A percentile compares a stretch with the other conserved stretches of the same genome.
Evolutionary conservation across 2,329 filamentous ascomycete genomes (phyloP).

Genomic region (Fusarium nisikadoi): DNA sequence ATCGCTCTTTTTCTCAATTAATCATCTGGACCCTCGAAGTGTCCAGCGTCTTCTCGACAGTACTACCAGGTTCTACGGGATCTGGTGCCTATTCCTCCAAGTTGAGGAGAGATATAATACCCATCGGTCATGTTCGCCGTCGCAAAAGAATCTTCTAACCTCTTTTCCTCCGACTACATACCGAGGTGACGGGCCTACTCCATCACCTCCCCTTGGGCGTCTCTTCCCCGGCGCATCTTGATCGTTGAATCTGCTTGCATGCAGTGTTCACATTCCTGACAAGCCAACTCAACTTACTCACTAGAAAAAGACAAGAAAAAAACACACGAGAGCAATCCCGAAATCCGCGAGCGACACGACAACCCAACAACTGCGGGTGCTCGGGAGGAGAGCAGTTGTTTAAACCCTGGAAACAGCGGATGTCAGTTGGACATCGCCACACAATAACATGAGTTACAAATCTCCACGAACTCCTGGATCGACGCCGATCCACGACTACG

Average conservation of each 20-base stretch:
- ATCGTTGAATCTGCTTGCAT: conserved; percentile 39
- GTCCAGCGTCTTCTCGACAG: conserved; percentile 45
- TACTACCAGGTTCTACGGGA: conserved; percentile 44
- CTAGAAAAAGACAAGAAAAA: conserved; percentile 48
- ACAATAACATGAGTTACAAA: conserved; percentile 54
- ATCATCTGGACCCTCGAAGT: conserved; percentile 43
- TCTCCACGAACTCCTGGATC: conserved; percentile 57
- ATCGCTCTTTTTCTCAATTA: conserved; percentile 38
- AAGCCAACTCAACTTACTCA: conserved; percentile 22
- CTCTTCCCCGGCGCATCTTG: conserved; percentile 41
- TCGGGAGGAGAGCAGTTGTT: conserved; percentile 45
- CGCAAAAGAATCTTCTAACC: conserved; percentile 64
- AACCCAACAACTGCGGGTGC: conserved; percentile 40
- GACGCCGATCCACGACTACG: conserved; percentile 62
- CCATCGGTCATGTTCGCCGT: conserved; percentile 65
- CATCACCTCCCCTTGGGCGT: conserved; percentile 60
- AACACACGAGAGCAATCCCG: conserved; percentile 45
- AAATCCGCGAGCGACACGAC: conserved; percentile 14
- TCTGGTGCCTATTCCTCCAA: conserved; percentile 47
- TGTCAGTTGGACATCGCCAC: conserved; percentile 48
- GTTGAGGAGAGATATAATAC: conserved; percentile 48
- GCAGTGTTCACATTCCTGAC: conserved; percentile 38
- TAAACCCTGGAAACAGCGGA: conserved; percentile 38
- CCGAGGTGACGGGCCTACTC: conserved; percentile 68
- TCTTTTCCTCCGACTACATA: conserved; percentile 69